phyloP scores from a whole-genome alignment of 208 protist genomes.

The Leishmania major region DNA sequence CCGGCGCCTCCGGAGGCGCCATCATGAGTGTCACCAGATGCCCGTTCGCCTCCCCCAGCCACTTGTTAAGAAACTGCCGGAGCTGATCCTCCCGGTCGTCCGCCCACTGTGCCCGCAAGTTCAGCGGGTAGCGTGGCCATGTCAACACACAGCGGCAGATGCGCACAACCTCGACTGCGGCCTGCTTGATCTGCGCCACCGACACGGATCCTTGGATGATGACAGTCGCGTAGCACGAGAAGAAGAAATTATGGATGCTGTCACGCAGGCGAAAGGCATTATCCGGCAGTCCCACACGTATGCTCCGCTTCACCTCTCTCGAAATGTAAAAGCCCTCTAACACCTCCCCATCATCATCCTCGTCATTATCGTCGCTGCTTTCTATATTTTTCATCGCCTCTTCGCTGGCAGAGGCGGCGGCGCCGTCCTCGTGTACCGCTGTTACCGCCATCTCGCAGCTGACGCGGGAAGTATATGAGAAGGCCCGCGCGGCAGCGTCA shows the following conservation, averaged over 20 bases:
- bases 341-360: background rate
- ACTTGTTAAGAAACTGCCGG: constrained; percentile 5
- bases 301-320: constrained; percentile 4
- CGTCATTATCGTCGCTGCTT: background rate
- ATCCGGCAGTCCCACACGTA: constrained; percentile 13
- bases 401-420: background rate
- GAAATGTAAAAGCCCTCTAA: constrained; percentile 6
- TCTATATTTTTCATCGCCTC: background rate
- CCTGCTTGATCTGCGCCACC: background rate
- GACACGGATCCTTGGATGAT: background rate
- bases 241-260: constrained; percentile 6
- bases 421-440: background rate
- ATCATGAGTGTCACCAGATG: constrained; percentile 4
- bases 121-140: constrained; percentile 4
- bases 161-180: background rate
- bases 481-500: background rate
- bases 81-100: constrained; percentile 1
- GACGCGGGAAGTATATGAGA: background rate
- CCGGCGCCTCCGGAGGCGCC: background rate
- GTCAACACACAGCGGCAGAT: background rate
- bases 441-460: background rate
- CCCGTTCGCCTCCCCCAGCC: background rate
- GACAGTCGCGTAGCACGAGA: constrained; percentile 11
- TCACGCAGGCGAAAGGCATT: background rate
- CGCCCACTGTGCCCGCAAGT: constrained; percentile 4